A percentile compares a stretch with the other conserved stretches of the same genome.
Conservation (phyloP, 2,329 filamentous ascomycete species). For the Clarireedia paspali region DNA sequence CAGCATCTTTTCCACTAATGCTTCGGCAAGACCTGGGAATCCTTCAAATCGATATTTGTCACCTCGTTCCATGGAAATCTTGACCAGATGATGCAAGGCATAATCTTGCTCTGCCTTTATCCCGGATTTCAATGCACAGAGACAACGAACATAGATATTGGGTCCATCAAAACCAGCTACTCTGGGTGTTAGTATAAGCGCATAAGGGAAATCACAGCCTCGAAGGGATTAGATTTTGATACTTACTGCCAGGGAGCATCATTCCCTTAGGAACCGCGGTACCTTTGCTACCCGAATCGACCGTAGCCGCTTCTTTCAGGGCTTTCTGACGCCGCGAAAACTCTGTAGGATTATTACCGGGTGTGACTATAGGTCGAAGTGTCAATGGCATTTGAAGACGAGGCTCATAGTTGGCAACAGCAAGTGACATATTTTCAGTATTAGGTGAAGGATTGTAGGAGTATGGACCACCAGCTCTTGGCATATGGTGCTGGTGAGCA, state of each 20-base stretch:
- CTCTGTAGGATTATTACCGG: slow-evolving; percentile 62
- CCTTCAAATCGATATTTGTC: slow-evolving; percentile 95
- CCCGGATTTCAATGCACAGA: slow-evolving; percentile 74
- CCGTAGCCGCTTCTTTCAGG: slow-evolving; percentile 32
- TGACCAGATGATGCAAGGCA: slow-evolving; percentile 85
- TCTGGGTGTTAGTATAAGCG: slow-evolving; percentile 11
- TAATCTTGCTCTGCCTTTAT: slow-evolving; percentile 82
- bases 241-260: slow-evolving; percentile 58
- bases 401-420: slow-evolving; percentile 64
- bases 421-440: slow-evolving; percentile 48
- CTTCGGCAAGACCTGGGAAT: slow-evolving; percentile 81
- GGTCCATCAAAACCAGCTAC: slow-evolving; percentile 60
- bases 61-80: slow-evolving; percentile 88
- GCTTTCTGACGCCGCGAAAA: slow-evolving; percentile 53
- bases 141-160: slow-evolving; percentile 85
- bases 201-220: neutral
- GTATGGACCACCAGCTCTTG: slow-evolving; percentile 31
- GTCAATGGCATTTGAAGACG: slow-evolving; percentile 53
- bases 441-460: slow-evolving; percentile 46
- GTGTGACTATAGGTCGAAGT: slow-evolving; percentile 67
- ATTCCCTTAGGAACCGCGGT: slow-evolving; percentile 38
- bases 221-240: slow-evolving; percentile 1
- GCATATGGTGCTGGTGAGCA: slow-evolving; percentile 25
- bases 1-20: slow-evolving; percentile 76
- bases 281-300: slow-evolving; percentile 29